phyloP scores from a whole-genome alignment of 2,329 filamentous ascomycete species.

The Metarhizium album region DNA sequence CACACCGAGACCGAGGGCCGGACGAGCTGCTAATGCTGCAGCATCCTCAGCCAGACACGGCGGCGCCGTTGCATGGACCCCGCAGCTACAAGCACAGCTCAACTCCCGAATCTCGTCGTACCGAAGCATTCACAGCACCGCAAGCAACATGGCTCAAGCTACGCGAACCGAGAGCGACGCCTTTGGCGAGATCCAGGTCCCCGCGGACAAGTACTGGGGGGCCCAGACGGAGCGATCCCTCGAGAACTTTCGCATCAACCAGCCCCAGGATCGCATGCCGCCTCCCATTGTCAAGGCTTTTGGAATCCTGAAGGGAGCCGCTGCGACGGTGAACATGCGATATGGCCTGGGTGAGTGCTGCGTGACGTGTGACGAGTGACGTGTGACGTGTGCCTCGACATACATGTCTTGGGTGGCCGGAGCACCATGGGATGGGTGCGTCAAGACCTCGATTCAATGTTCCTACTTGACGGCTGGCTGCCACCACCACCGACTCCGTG shows the following conservation, averaged over 20 bases:
- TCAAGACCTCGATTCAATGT: too few species aligned
- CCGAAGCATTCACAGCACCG: neutral
- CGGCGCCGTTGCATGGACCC: constrained; percentile 1
- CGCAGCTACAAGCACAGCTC: constrained; percentile 1
- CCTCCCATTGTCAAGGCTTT: constrained; percentile 86
- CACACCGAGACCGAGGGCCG: too few species aligned
- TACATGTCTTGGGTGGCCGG: too few species aligned
- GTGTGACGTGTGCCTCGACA: too few species aligned
- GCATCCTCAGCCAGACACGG: neutral
- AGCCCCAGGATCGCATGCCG: constrained; percentile 97
- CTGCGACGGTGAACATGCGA: constrained; percentile 89
- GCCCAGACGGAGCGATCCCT: constrained; percentile 94
- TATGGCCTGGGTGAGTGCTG: constrained; percentile 64
- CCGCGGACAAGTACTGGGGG: constrained; percentile 93
- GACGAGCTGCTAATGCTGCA: constrained; percentile 1
- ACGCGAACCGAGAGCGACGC: constrained; percentile 90
- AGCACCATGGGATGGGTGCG: too few species aligned
- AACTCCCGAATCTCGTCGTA: neutral
- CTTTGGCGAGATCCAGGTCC: constrained; percentile 92
- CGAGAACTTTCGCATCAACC: constrained; percentile 98
- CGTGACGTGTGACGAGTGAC: too few species aligned
- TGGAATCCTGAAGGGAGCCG: constrained; percentile 93
- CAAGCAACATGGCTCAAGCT: constrained; percentile 17
- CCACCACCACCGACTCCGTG: neutral
- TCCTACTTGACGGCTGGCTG: too few species aligned